Evolutionary conservation across 768 basidiomycete species (phyloP).

Genomic region (Boletus huronensis): DNA sequence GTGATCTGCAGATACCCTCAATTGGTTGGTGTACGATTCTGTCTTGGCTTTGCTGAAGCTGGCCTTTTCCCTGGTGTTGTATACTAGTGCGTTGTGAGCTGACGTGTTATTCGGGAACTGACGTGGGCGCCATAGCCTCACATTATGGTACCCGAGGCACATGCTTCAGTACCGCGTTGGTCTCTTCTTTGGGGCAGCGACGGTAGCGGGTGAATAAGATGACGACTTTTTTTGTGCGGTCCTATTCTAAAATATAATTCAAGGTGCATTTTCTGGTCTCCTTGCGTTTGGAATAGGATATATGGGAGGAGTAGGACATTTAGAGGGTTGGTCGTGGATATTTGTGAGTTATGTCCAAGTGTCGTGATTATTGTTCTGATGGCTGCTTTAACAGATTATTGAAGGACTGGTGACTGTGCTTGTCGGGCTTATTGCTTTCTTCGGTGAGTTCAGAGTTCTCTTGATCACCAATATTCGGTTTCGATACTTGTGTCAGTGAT

Average conservation of each 20-base stretch:
- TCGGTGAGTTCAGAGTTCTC: conserved; percentile 34
- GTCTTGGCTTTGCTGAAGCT: conserved; percentile 65
- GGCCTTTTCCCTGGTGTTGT: conserved; percentile 72
- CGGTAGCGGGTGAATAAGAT: conserved; percentile 44
- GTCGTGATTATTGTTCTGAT: background rate
- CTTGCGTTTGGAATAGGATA: conserved; percentile 54
- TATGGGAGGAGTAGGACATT: conserved; percentile 44
- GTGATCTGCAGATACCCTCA: conserved; percentile 50
- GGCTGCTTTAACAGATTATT: conserved; percentile 5
- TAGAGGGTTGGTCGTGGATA: conserved; percentile 71
- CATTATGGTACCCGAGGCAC: conserved; percentile 67
- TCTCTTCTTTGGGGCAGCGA: conserved; percentile 64
- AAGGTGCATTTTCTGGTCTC: conserved; percentile 55
- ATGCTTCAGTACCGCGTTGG: conserved; percentile 58
- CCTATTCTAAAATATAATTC: background rate
- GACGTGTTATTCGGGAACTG: background rate
- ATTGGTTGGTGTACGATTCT: conserved; percentile 54
- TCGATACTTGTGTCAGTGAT: conserved; percentile 38
- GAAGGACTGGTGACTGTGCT: conserved; percentile 55
- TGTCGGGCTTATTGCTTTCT: conserved; percentile 51
- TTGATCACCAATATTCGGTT: background rate
- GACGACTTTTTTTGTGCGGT: background rate
- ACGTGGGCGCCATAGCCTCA: conserved; percentile 38
- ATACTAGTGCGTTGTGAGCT: conserved; percentile 53
- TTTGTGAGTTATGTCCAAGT: conserved; percentile 40